Conservation (phyloP, 2,329 filamentous ascomycete species). For the Cytospora piceicola region DNA sequence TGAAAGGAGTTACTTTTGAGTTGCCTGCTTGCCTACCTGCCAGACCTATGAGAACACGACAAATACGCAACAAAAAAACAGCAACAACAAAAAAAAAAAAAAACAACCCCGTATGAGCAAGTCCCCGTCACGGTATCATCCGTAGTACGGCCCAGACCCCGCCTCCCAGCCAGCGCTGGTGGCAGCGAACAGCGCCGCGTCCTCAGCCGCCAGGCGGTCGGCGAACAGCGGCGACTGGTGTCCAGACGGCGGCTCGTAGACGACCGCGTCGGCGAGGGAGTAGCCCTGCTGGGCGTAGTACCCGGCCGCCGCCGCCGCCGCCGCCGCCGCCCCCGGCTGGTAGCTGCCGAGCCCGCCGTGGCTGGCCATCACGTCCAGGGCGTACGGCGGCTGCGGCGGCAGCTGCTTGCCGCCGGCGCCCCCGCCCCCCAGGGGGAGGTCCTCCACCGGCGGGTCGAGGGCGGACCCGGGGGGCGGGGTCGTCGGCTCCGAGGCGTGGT, state of each 20-base stretch:
- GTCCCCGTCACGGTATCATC: neutral
- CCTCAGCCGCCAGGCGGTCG: conserved; percentile 7
- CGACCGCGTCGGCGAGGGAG: conserved; percentile 29
- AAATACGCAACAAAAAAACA: no score
- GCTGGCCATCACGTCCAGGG: conserved; percentile 1
- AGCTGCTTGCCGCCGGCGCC: neutral
- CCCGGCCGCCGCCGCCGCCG: neutral
- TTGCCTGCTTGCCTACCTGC: no score
- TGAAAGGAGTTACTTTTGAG: neutral
- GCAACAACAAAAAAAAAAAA: no score
- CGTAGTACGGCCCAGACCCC: conserved; percentile 7
- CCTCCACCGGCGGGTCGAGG: neutral
- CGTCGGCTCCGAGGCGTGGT: conserved; percentile 7
- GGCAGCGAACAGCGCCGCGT: conserved; percentile 10
- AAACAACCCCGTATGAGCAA: no score
- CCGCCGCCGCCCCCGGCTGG: neutral
- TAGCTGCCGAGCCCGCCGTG: conserved; percentile 9
- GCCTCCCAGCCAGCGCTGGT: conserved; percentile 4
- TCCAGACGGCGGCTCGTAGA: conserved; percentile 31
- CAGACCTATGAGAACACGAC: neutral
- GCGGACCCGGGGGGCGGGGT: conserved; percentile 24
- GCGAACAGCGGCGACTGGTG: conserved; percentile 20
- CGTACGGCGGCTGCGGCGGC: neutral
- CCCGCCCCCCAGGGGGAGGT: neutral
- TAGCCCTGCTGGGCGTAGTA: conserved; percentile 30